Evolutionary conservation across 352 stramenopile genomes (phyloP), one percentile per base, ranked within the genome.

Genomic region (Pythium aristosporum): DNA sequence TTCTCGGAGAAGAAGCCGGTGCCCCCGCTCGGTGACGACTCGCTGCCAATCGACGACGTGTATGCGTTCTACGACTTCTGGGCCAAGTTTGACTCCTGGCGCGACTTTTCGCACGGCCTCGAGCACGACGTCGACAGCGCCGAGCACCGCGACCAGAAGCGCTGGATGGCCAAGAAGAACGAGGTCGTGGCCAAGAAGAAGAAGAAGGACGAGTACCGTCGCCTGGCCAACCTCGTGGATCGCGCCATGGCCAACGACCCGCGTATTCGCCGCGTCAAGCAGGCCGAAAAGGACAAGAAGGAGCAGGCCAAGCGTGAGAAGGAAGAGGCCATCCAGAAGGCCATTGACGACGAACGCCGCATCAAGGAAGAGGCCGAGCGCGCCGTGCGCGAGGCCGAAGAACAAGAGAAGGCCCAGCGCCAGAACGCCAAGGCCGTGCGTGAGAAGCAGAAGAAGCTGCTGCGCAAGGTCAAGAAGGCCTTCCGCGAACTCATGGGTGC

Each of bases 31-130:
- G 88, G 89, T 44, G 76, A 75, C 28, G 78, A 96, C 63, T 60
- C 71, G 39, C 68, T 65, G 28, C 57, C 82, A 18, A 80, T 97
- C 21, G 85, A 91, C 39, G 69, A 75, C 18, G 85, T 94, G 2
- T 88, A 88, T 58, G 65, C 73, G 6, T 91, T 96, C 67, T 97
- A 96, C 76, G 86, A 96, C 73, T 96, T 97, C 72, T 97, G 88
- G 82, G 75, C 84, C 80, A 94, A 93, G 68, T 91, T 91, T 49
- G 83, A 92, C 53, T 94, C 85, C 67, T 94, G 85, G 85, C 83
- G 85, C 43, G 82, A 92, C 59, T 94, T 94, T 47, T 80, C 82
- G 50, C 85, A 94, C 71, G 81, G 90, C 68, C 81, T 85, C 51
- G 85, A 94, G 72, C 85, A 94, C 75, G 85, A 94, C 63, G 85